phyloP scores from a whole-genome alignment of 2,329 filamentous ascomycete genomes.

The Sporothrix globosa region DNA sequence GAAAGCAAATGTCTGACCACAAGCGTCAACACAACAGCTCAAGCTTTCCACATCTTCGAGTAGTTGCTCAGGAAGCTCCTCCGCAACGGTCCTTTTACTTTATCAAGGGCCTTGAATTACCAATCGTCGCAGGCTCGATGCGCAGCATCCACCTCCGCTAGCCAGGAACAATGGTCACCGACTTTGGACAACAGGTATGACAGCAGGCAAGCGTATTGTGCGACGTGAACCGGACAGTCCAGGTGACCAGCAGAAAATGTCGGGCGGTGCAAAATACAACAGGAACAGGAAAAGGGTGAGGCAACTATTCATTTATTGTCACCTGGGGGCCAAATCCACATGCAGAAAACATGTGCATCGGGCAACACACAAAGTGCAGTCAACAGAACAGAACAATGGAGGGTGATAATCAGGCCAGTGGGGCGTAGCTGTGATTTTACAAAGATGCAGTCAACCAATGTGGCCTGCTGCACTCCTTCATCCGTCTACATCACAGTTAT shows the following conservation, averaged over 20 bases:
- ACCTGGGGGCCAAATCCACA: not conserved
- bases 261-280: not conserved
- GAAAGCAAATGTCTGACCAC: not conserved
- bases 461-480: not conserved
- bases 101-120: not conserved
- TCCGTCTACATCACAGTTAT: not conserved
- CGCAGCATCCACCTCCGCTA: not conserved
- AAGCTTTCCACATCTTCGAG: slow-evolving; percentile 31
- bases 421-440: not conserved
- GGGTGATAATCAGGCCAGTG: not conserved
- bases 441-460: not conserved
- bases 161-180: slow-evolving; percentile 10
- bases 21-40: not conserved
- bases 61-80: slow-evolving; percentile 16
- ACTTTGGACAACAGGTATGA: slow-evolving; percentile 5
- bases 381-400: not conserved
- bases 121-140: not conserved
- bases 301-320: not conserved
- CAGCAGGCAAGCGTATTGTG: slow-evolving; percentile 8
- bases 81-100: slow-evolving; percentile 3
- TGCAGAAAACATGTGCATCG: not conserved
- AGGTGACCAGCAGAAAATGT: not conserved
- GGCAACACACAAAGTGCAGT: not conserved
- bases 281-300: not conserved
- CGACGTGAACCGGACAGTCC: not conserved